Conservation (phyloP, 2,329 filamentous ascomycete genomes). For the Juglanconis juglandina region DNA sequence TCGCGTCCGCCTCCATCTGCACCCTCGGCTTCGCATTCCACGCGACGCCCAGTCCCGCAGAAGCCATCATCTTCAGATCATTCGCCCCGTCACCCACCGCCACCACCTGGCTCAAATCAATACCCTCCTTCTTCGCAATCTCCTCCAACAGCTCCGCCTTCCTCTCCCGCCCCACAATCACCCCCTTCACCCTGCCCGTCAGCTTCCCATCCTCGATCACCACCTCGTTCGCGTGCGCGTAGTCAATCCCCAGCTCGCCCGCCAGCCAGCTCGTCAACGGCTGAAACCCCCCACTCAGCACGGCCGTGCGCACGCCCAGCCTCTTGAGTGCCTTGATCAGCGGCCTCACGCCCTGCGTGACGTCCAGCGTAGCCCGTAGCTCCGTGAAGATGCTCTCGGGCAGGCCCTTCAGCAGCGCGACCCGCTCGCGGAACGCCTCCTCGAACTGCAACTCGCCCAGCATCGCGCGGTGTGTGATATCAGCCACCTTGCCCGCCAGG, state of each 20-base stretch:
- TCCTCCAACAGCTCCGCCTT: constrained; percentile 69
- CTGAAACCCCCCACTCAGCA: constrained; percentile 88
- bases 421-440: constrained; percentile 74
- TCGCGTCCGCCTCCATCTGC: constrained; percentile 70
- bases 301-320: constrained; percentile 82
- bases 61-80: constrained; percentile 74
- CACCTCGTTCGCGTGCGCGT: constrained; percentile 85
- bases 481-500: constrained; percentile 76
- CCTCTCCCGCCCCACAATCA: constrained; percentile 72
- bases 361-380: constrained; percentile 69
- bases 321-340: constrained; percentile 71
- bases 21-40: constrained; percentile 83
- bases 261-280: constrained; percentile 87
- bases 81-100: constrained; percentile 82
- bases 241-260: constrained; percentile 74
- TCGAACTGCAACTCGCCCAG: constrained; percentile 93
- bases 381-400: constrained; percentile 74
- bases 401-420: constrained; percentile 76
- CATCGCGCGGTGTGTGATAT: constrained; percentile 93
- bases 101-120: constrained; percentile 64
- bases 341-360: constrained; percentile 76
- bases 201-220: constrained; percentile 59
- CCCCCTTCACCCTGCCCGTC: constrained; percentile 69
- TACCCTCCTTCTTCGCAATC: constrained; percentile 65
- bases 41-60: constrained; percentile 73